phyloP scores from a whole-genome alignment of 2,329 filamentous ascomycete genomes.

The Phaeophleospora eucalypticola region DNA sequence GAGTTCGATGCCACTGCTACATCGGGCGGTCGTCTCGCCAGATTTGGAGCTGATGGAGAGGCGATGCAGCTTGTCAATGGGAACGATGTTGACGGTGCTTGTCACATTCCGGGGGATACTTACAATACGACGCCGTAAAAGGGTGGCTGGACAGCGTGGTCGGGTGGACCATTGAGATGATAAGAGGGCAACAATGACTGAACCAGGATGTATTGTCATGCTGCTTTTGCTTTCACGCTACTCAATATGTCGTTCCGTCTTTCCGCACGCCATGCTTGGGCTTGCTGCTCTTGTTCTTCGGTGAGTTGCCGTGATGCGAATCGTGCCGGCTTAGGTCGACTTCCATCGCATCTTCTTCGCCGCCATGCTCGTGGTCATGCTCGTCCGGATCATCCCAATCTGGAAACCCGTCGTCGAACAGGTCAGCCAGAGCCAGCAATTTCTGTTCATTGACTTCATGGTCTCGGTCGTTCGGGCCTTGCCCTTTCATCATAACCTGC shows the following conservation, averaged over 20 bases:
- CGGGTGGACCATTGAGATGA: too few species aligned
- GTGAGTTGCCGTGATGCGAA: slow-evolving; percentile 15
- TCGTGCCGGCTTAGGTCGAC: slow-evolving; percentile 22
- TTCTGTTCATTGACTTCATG: slow-evolving; percentile 19
- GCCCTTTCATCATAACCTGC: slow-evolving; percentile 27
- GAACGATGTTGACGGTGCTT: too few species aligned
- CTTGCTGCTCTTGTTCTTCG: slow-evolving; percentile 6
- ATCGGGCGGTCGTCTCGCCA: too few species aligned
- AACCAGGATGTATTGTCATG: too few species aligned
- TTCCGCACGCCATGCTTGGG: slow-evolving; percentile 21
- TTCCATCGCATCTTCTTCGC: slow-evolving; percentile 16
- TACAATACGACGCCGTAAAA: too few species aligned
- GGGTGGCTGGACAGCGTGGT: too few species aligned
- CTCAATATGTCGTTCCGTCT: slow-evolving; percentile 19
- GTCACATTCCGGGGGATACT: too few species aligned
- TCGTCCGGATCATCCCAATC: slow-evolving; percentile 25
- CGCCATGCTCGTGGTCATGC: slow-evolving; percentile 14
- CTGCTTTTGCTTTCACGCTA: too few species aligned
- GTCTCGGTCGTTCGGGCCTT: slow-evolving; percentile 16
- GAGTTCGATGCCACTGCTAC: too few species aligned
- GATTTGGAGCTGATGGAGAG: too few species aligned
- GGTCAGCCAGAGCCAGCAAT: slow-evolving; percentile 42
- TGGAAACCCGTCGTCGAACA: slow-evolving; percentile 32
- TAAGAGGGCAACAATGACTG: too few species aligned
- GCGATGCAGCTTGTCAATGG: too few species aligned